A percentile compares a stretch with the other conserved stretches of the same genome.
Evolutionary conservation across 257 asterid genomes (phyloP).

Genomic region (Echites panduratus): DNA sequence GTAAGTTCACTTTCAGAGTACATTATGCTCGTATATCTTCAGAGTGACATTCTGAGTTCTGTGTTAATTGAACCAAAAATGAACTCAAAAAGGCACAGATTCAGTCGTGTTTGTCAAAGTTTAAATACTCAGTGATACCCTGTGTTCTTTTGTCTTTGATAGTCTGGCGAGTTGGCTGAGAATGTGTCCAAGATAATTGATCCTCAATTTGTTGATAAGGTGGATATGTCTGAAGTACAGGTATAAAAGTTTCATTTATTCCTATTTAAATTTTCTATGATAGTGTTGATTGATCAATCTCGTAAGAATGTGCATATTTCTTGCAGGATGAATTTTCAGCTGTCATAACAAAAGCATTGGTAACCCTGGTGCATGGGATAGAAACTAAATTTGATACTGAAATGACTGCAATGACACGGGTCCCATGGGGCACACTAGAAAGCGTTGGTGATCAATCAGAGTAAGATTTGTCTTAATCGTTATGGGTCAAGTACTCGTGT

Average conservation of each 20-base stretch:
- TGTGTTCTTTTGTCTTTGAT: conserved; percentile 19
- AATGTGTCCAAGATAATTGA: conserved; percentile 84
- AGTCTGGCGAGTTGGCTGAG: conserved; percentile 98
- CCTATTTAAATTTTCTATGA: background rate
- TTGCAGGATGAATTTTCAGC: conserved; percentile 98
- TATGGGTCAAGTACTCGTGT: too few relatives aligned
- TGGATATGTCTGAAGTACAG: conserved; percentile 98
- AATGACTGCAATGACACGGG: conserved; percentile 98
- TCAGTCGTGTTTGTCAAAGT: too few relatives aligned
- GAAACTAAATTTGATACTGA: conserved; percentile 92
- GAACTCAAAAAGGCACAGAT: too few relatives aligned
- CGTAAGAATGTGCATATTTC: conserved; percentile 2
- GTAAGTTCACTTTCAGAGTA: conserved; percentile 61
- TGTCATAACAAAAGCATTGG: conserved; percentile 81
- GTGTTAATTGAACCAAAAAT: too few relatives aligned
- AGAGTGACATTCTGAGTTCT: too few relatives aligned
- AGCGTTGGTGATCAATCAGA: conserved; percentile 99
- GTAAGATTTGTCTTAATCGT: conserved; percentile 38
- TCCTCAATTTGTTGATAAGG: conserved; percentile 63
- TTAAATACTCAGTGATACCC: too few relatives aligned
- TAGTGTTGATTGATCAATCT: conserved; percentile 2
- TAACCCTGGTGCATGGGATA: conserved; percentile 89
- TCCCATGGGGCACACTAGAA: conserved; percentile 96
- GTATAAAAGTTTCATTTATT: conserved; percentile 30
- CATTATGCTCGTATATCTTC: too few relatives aligned